Conservation (phyloP, 2,329 filamentous ascomycete species). For the Tolypocladium pustulatum region DNA sequence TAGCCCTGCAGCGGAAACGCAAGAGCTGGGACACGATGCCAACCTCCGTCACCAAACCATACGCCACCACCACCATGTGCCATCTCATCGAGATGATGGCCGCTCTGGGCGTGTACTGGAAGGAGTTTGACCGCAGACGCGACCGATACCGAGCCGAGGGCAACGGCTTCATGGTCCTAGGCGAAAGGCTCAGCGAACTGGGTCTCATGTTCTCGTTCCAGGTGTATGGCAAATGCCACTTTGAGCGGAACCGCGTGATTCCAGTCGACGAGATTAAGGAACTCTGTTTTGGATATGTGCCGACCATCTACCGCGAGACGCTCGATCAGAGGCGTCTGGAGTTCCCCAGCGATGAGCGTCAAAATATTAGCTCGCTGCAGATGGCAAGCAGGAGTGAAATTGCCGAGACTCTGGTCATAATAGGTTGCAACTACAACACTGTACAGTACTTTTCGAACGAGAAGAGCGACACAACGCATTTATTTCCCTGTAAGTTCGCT, state of each 20-base stretch:
- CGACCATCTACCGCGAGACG: slow-evolving; percentile 38
- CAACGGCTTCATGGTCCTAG: slow-evolving; percentile 41
- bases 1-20: slow-evolving; percentile 34
- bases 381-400: slow-evolving; percentile 40
- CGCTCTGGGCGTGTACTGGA: slow-evolving; percentile 47
- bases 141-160: slow-evolving; percentile 45
- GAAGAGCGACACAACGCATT: slow-evolving; percentile 29
- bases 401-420: slow-evolving; percentile 37
- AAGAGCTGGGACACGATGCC: slow-evolving; percentile 45
- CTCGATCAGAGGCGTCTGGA: slow-evolving; percentile 27
- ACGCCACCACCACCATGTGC: slow-evolving; percentile 44
- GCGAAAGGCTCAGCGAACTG: slow-evolving; percentile 34
- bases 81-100: slow-evolving; percentile 44
- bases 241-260: slow-evolving; percentile 39
- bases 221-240: slow-evolving; percentile 35
- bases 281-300: slow-evolving; percentile 43
- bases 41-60: slow-evolving; percentile 32
- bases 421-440: slow-evolving; percentile 44
- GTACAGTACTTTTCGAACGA: slow-evolving; percentile 31
- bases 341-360: slow-evolving; percentile 27
- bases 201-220: slow-evolving; percentile 46
- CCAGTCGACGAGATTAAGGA: slow-evolving; percentile 43
- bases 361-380: slow-evolving; percentile 31
- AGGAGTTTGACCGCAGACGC: slow-evolving; percentile 40
- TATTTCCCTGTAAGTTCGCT: slow-evolving; percentile 35